Percentiles rank a stretch among this genome's conserved stretches.
Evolutionary conservation across 2,329 filamentous ascomycete genomes (phyloP).

Genomic region (Fusarium incarnatum): DNA sequence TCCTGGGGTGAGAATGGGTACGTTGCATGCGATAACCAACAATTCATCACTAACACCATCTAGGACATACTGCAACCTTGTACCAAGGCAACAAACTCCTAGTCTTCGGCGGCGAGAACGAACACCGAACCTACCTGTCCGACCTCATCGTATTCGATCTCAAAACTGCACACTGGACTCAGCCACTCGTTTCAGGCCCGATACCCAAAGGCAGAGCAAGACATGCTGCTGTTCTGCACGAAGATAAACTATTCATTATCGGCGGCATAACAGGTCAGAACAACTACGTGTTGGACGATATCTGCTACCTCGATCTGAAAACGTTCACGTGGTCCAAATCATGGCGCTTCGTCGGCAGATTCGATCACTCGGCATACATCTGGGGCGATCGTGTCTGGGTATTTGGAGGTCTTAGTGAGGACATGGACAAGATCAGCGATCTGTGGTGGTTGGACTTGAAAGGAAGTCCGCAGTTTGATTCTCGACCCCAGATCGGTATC

Average conservation of each 20-base stretch:
- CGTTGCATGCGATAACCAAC: slow-evolving; percentile 41
- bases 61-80: slow-evolving; percentile 92
- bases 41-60: slow-evolving; percentile 16
- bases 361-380: slow-evolving; percentile 95
- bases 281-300: slow-evolving; percentile 92
- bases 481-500: slow-evolving; percentile 68
- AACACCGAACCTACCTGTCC: slow-evolving; percentile 93
- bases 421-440: slow-evolving; percentile 97
- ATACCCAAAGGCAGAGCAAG: slow-evolving; percentile 90
- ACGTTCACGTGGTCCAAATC: slow-evolving; percentile 97
- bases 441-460: slow-evolving; percentile 98
- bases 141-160: slow-evolving; percentile 97
- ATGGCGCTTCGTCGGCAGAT: slow-evolving; percentile 94
- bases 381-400: slow-evolving; percentile 95
- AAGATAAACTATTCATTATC: slow-evolving; percentile 95
- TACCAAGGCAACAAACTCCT: slow-evolving; percentile 96
- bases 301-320: slow-evolving; percentile 96
- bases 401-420: slow-evolving; percentile 91
- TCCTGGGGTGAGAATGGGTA: slow-evolving; percentile 95
- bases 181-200: slow-evolving; percentile 85
- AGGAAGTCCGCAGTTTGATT: slow-evolving; percentile 86
- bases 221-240: slow-evolving; percentile 92
- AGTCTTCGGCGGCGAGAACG: slow-evolving; percentile 97
- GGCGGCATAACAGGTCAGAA: slow-evolving; percentile 96
- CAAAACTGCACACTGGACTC: slow-evolving; percentile 93